Conservation (phyloP, 148 eudicot species). For the Fagopyrum homotropicum region DNA sequence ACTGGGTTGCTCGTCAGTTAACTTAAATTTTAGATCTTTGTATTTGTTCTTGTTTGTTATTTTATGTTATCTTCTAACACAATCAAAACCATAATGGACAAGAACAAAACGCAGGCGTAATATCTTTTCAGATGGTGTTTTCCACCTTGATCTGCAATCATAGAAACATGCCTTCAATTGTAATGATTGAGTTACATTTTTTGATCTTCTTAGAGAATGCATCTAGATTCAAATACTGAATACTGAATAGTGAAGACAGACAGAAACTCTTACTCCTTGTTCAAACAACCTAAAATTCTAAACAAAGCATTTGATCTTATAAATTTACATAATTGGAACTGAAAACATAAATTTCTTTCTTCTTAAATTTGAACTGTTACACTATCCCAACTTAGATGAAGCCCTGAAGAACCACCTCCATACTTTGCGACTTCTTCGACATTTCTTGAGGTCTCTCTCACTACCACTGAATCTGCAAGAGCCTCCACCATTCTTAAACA, state of each 20-base stretch:
- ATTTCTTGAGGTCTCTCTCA: slow-evolving; percentile 46
- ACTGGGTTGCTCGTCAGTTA: not conserved
- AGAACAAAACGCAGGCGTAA: not conserved
- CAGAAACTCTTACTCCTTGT: not conserved
- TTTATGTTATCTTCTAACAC: too few relatives aligned
- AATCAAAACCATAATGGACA: too few relatives aligned
- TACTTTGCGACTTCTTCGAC: slow-evolving; percentile 48
- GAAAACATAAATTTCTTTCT: not conserved
- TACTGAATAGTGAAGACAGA: not conserved
- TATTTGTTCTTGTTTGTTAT: too few relatives aligned
- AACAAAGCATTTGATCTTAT: not conserved
- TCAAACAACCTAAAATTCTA: not conserved
- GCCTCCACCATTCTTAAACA: slow-evolving; percentile 27
- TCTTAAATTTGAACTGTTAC: not conserved
- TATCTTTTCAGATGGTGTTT: not conserved
- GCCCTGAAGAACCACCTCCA: slow-evolving; percentile 78
- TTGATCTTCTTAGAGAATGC: too few relatives aligned
- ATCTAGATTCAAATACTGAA: not conserved
- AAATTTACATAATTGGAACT: not conserved
- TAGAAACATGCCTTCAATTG: not conserved
- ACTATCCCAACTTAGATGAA: slow-evolving; percentile 25
- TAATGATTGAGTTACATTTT: not conserved
- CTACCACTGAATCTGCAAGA: slow-evolving; percentile 42
- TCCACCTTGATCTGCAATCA: slow-evolving; percentile 7
- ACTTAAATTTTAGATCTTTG: not conserved